phyloP scores from a whole-genome alignment of 2,329 filamentous ascomycete species.

The Alternaria alternata region DNA sequence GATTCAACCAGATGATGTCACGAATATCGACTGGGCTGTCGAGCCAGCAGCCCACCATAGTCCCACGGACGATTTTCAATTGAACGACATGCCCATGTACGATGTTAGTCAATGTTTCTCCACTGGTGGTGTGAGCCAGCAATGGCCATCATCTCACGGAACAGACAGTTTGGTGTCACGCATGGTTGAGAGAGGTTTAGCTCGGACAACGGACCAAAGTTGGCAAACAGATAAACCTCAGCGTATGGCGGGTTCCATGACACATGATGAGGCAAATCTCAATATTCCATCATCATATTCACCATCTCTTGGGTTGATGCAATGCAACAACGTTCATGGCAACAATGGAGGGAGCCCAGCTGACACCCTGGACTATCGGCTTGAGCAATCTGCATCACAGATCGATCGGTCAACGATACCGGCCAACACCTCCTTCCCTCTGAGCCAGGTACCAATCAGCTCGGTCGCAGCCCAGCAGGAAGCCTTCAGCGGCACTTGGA shows the following conservation, averaged over 20 bases:
- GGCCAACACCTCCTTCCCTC: neutral
- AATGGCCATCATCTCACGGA: conserved; percentile 9
- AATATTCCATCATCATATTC: conserved; percentile 15
- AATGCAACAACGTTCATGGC: neutral
- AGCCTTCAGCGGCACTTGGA: conserved; percentile 28
- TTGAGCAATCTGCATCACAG: neutral
- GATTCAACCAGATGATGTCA: conserved; percentile 12
- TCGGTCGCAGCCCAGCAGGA: conserved; percentile 19
- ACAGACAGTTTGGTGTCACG: neutral
- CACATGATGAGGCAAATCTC: neutral
- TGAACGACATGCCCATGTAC: conserved; percentile 11
- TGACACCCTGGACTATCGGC: neutral
- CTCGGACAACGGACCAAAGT: neutral
- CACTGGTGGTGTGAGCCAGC: neutral
- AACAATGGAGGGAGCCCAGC: neutral
- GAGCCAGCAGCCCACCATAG: conserved; percentile 15
- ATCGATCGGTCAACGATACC: neutral
- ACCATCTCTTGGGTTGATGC: neutral
- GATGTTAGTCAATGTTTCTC: neutral
- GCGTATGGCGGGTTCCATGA: neutral
- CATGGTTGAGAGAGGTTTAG: neutral
- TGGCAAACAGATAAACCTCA: neutral
- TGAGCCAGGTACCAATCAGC: neutral
- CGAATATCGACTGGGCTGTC: conserved; percentile 39
- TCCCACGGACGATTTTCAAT: neutral